These are phyloP conservation scores for Cryptococcus wingfieldii DNA, from an alignment of 1,284 basidiomycete genomes.

Conservation along the genomic window DNA sequence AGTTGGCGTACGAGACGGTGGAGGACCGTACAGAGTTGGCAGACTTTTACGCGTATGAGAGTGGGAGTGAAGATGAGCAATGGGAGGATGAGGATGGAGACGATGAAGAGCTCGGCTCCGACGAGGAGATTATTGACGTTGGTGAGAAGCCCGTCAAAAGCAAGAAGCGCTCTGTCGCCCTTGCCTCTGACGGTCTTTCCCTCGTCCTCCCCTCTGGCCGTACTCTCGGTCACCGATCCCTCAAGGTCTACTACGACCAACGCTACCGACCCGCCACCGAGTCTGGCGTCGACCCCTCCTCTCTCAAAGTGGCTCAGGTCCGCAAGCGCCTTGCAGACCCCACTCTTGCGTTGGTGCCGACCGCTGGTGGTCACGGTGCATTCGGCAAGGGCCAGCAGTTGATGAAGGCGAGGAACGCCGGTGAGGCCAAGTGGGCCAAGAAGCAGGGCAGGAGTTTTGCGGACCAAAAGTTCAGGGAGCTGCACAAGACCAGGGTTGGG, in stretches of 20 bases:
- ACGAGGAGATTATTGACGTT: background rate
- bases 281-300: conserved; percentile 29
- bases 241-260: conserved; percentile 85
- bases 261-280: conserved; percentile 54
- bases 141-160: conserved; percentile 9
- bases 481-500: conserved; percentile 72
- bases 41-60: conserved; percentile 90
- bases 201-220: conserved; percentile 92
- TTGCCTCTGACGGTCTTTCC: conserved; percentile 59
- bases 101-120: conserved; percentile 15
- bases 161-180: conserved; percentile 1
- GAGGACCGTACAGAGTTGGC: conserved; percentile 79
- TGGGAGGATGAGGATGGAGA: conserved; percentile 46
- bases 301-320: conserved; percentile 58
- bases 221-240: conserved; percentile 83
- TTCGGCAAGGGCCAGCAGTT: conserved; percentile 74
- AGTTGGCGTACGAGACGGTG: conserved; percentile 83
- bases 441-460: conserved; percentile 69
- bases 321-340: conserved; percentile 72
- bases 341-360: conserved; percentile 72
- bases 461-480: conserved; percentile 72
- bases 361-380: conserved; percentile 79
- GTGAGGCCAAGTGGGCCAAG: conserved; percentile 89
- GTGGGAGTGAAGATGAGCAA: conserved; percentile 63
- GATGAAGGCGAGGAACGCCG: conserved; percentile 85